Evolutionary conservation across 2,329 filamentous ascomycete species (phyloP), one percentile per base, ranked within the genome.

Genomic region (Colletotrichum theobromicola): DNA sequence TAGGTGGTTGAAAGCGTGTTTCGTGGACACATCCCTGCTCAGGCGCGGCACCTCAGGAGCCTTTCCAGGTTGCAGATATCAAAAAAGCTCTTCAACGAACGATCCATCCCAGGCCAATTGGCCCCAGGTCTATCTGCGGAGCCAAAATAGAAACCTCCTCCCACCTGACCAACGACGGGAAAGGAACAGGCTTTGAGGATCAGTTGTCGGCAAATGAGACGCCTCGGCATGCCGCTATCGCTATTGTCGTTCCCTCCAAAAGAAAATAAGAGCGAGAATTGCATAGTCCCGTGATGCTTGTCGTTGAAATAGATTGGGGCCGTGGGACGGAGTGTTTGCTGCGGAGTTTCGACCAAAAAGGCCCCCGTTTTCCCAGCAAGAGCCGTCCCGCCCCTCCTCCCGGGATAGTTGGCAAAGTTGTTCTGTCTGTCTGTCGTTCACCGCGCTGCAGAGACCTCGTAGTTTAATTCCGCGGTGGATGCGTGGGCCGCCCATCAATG

Each of bases 401-500:
- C 66, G 66, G 70, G 60, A 34, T 70, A 63, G 26, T 46, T 21
- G 50, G 50, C 30, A 63, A 16, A 30, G 42, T 46, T 21, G 42
- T n/a, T n/a, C n/a, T n/a, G n/a, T n/a, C n/a, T n/a, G n/a, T 30
- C 15, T 65, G 46, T 58, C 58, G 46, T 58, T 70, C 66, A 64
- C 66, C 35, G 50, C 42, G 62, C 58, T 57, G 37, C 30, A 46
- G 42, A 50, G 46, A 32, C 35, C 26, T 58, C 26, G 46, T 42
- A 55, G 21, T 67, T 30, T 64, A 28, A 46, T 69, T 64, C 65
- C 66, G 50, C 58, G 18, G 46, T 64, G 70, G 66, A 64, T 42
- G 34, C 28, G 35, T 73, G 66, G 66, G 60, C 46, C 60, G 21
- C 62, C 60, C 67, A 70, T 70, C 58, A 74, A 24, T 70, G 71